A percentile compares a stretch with the other conserved stretches of the same genome.
Evolutionary conservation across 2,329 filamentous ascomycete genomes (phyloP).

Genomic region (Aspergillus latus): DNA sequence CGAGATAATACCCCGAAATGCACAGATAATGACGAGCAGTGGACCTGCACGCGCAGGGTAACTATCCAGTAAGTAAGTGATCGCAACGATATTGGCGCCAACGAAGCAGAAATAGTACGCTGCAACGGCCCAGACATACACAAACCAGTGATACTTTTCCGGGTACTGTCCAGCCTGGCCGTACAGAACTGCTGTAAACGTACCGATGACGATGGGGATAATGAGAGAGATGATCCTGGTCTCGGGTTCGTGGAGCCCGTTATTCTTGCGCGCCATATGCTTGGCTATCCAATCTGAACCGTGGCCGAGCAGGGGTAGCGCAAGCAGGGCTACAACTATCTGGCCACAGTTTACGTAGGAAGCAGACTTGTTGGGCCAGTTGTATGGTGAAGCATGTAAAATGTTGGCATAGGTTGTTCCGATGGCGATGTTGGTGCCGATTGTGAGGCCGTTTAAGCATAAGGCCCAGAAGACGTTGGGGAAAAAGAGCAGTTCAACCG

Average conservation of each 20-base stretch:
- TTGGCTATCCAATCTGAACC: conserved; percentile 42
- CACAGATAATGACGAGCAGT: conserved; percentile 48
- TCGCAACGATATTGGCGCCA: conserved; percentile 46
- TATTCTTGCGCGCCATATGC: conserved; percentile 35
- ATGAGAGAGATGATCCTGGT: conserved; percentile 36
- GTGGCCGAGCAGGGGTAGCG: conserved; percentile 41
- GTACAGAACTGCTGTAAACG: conserved; percentile 41
- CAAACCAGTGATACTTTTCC: conserved; percentile 28
- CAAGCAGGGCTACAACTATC: conserved; percentile 40
- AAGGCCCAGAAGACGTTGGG: conserved; percentile 47
- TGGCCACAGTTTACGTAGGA: conserved; percentile 44
- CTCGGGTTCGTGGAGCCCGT: conserved; percentile 46
- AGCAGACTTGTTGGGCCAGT: conserved; percentile 36
- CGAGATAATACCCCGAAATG: conserved; percentile 48
- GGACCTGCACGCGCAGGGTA: conserved; percentile 47
- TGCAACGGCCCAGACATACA: conserved; percentile 23
- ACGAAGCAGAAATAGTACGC: conserved; percentile 32
- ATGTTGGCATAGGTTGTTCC: conserved; percentile 44
- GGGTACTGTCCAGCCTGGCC: conserved; percentile 40
- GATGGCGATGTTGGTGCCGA: conserved; percentile 47
- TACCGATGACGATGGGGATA: conserved; percentile 41
- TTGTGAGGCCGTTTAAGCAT: conserved; percentile 40
- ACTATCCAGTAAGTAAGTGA: conserved; percentile 48
- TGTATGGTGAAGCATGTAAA: conserved; percentile 37
- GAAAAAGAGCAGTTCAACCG: conserved; percentile 38